A percentile compares a stretch with the other conserved stretches of the same genome.
phyloP scores from a whole-genome alignment of 176 grass and related monocot species.

The Chloris gayana region DNA sequence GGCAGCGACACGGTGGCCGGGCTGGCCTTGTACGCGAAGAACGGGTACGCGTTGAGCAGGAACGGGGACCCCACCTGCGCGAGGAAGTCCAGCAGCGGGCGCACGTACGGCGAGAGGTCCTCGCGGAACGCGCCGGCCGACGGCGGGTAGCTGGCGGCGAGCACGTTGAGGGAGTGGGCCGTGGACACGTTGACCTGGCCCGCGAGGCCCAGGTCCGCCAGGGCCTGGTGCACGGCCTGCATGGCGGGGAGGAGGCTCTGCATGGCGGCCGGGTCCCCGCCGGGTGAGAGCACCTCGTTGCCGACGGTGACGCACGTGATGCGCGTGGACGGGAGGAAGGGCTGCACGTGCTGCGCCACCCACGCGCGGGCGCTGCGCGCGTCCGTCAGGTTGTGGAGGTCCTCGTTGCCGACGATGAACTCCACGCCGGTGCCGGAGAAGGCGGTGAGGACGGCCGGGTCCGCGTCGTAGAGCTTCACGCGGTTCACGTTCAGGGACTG shows the following conservation, averaged over 20 bases:
- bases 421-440: constrained; percentile 70
- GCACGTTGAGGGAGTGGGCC: constrained; percentile 63
- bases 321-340: constrained; percentile 62
- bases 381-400: constrained; percentile 53
- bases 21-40: constrained; percentile 80
- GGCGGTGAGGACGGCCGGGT: constrained; percentile 57
- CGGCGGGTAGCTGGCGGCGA: constrained; percentile 71
- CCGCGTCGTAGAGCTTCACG: constrained; percentile 81
- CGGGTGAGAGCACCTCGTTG: constrained; percentile 75
- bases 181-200: constrained; percentile 62
- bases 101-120: constrained; percentile 49
- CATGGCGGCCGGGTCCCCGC: constrained; percentile 43
- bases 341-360: constrained; percentile 68
- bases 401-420: constrained; percentile 69
- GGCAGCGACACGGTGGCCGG: constrained; percentile 58
- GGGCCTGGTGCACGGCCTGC: constrained; percentile 65
- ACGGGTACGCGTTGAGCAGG: constrained; percentile 85
- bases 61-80: constrained; percentile 57
- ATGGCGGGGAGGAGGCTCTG: constrained; percentile 70
- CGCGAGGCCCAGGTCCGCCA: constrained; percentile 52
- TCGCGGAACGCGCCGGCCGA: constrained; percentile 67
- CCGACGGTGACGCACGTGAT: constrained; percentile 72
- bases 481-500: constrained; percentile 59
- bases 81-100: constrained; percentile 65
- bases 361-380: constrained; percentile 47